phyloP scores from a whole-genome alignment of 1,284 basidiomycete genomes.

The Ustilago curta region DNA sequence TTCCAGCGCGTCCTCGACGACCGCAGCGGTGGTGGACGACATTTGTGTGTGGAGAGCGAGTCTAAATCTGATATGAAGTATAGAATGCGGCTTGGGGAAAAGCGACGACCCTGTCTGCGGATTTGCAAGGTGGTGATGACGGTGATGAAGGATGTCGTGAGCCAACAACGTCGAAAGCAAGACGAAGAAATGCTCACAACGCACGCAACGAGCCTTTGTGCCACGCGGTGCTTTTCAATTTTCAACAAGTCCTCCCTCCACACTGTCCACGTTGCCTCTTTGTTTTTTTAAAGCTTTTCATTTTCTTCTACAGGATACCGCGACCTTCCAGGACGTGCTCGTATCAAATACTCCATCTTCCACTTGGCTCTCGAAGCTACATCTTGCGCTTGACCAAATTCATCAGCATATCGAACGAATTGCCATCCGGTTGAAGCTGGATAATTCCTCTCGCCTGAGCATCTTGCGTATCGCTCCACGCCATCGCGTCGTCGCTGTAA shows the following conservation, averaged over 20 bases:
- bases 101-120: not conserved
- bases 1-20: constrained; percentile 57
- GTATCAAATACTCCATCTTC: too few species aligned
- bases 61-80: too few species aligned
- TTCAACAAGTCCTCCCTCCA: too few species aligned
- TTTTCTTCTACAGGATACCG: constrained; percentile 30
- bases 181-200: constrained; percentile 2
- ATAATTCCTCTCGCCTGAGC: constrained; percentile 62
- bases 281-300: not conserved
- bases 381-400: constrained; percentile 82
- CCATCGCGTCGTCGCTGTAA: constrained; percentile 30
- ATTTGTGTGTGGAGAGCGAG: constrained; percentile 1
- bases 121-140: too few species aligned
- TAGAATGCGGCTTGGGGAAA: too few species aligned
- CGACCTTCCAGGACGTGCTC: constrained; percentile 35
- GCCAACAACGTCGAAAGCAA: constrained; percentile 2
- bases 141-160: constrained; percentile 31
- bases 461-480: constrained; percentile 47
- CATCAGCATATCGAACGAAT: constrained; percentile 94
- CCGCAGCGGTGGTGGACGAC: constrained; percentile 42
- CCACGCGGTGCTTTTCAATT: not conserved
- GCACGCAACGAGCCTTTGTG: constrained; percentile 19
- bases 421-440: constrained; percentile 90
- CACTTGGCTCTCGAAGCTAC: constrained; percentile 20
- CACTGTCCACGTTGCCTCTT: constrained; percentile 18